A percentile compares a stretch with the other conserved stretches of the same genome.
Conservation (phyloP, 176 grass and related monocot species). For the Stipa capillata region DNA sequence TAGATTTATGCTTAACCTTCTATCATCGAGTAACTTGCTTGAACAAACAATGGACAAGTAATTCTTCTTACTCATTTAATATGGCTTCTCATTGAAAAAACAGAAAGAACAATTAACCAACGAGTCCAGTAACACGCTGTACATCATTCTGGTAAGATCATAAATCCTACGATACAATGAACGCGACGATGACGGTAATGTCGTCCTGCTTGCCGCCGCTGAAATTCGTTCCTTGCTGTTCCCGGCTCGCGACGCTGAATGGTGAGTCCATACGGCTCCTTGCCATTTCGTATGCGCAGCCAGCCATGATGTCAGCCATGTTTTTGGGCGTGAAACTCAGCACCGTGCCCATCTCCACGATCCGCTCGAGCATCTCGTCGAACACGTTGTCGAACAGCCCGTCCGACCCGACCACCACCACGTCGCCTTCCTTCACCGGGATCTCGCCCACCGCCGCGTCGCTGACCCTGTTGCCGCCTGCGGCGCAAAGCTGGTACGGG, state of each 20-base stretch:
- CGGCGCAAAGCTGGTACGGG: conserved; percentile 2
- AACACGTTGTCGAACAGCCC: conserved; percentile 37
- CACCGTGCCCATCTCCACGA: neutral
- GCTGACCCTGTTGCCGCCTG: neutral
- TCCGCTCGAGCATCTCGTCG: neutral
- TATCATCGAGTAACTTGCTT: no score
- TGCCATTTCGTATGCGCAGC: neutral
- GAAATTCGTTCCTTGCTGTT: neutral
- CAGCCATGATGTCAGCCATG: conserved; percentile 1
- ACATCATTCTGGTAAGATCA: no score
- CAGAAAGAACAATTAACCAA: no score
- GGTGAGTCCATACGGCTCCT: neutral
- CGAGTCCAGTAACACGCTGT: no score
- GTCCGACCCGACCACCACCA: conserved; percentile 20
- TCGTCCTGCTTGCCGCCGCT: conserved; percentile 6
- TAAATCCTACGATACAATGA: neutral
- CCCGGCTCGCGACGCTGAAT: neutral
- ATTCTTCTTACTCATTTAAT: no score
- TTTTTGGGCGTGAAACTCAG: neutral
- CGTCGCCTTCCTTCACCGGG: neutral
- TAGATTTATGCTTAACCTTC: no score
- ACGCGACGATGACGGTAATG: conserved; percentile 26
- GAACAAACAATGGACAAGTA: no score
- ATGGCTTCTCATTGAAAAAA: no score
- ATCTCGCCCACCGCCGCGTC: neutral